Evolutionary conservation across 2,329 filamentous ascomycete species (phyloP).

Genomic region (Microsporum canis): DNA sequence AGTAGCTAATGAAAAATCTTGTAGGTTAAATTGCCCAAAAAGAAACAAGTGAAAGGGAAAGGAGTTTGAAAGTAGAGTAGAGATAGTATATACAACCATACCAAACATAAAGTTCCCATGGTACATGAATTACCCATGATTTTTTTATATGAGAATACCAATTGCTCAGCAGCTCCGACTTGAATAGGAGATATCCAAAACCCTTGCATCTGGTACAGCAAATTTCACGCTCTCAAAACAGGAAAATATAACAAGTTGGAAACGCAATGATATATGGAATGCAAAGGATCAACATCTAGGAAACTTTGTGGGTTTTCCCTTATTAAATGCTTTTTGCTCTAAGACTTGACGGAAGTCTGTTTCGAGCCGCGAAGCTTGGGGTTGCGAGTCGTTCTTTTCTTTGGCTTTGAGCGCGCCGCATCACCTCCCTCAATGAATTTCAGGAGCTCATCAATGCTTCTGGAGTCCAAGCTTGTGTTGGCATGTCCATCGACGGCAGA

Average conservation of each 20-base stretch:
- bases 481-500: constrained; percentile 28
- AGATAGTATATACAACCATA: constrained; percentile 11
- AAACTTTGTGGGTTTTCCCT: not conserved
- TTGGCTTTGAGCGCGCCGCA: constrained; percentile 34
- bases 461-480: constrained; percentile 50
- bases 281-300: not conserved
- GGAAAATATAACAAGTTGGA: not conserved
- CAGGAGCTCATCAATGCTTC: constrained; percentile 85
- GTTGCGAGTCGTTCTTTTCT: constrained; percentile 33
- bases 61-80: constrained; percentile 12
- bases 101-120: not conserved
- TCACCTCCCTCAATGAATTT: constrained; percentile 78
- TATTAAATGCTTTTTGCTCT: not conserved
- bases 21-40: not conserved
- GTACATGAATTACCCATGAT: not conserved
- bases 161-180: not conserved
- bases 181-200: not conserved
- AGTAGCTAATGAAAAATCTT: not conserved
- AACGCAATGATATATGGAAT: constrained; percentile 1
- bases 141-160: not conserved
- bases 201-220: not conserved
- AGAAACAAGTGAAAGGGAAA: constrained; percentile 6
- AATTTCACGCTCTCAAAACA: not conserved
- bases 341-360: constrained; percentile 24
- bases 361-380: constrained; percentile 35